Percentiles rank a stretch among this genome's conserved stretches.
These are phyloP conservation scores for Pistacia integerrima DNA, from an alignment of 345 rosid species.

Conservation along the genomic window DNA sequence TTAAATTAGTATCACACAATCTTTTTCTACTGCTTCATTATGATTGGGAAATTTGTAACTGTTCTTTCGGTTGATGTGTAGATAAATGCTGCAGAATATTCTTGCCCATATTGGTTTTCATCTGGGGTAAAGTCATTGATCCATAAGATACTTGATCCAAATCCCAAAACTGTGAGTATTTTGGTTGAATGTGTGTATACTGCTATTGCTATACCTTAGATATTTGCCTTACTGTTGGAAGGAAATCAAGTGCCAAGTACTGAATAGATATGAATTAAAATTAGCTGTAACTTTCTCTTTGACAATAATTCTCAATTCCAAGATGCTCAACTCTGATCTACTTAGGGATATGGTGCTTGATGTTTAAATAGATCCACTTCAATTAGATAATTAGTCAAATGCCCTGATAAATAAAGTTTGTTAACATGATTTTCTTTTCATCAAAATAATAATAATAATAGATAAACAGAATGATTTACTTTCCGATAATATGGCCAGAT, in stretches of 20 bases:
- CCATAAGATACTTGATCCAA: slow-evolving; percentile 73
- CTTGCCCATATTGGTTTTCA: slow-evolving; percentile 88
- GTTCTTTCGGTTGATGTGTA: slow-evolving; percentile 29
- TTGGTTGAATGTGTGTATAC: slow-evolving; percentile 7
- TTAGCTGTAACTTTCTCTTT: slow-evolving; percentile 4
- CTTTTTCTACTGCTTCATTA: slow-evolving; percentile 5
- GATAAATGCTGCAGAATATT: slow-evolving; percentile 80
- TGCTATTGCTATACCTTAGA: neutral
- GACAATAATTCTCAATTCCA: neutral
- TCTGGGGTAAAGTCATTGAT: slow-evolving; percentile 63
- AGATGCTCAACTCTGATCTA: neutral
- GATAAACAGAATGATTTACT: neutral
- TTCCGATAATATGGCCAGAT: neutral
- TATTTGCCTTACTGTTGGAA: neutral
- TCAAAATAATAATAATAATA: too few species aligned
- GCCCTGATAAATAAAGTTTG: neutral
- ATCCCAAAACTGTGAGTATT: slow-evolving; percentile 80
- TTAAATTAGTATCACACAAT: slow-evolving; percentile 15
- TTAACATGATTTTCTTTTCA: neutral
- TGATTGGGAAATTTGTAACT: slow-evolving; percentile 21
- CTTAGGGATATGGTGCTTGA: neutral
- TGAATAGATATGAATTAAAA: neutral
- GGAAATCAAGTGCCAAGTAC: slow-evolving; percentile 4
- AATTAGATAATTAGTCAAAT: neutral
- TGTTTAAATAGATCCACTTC: neutral